Base-by-base conservation (phyloP, 768 basidiomycete species). In the Xerocomellus intermedius region DNA sequence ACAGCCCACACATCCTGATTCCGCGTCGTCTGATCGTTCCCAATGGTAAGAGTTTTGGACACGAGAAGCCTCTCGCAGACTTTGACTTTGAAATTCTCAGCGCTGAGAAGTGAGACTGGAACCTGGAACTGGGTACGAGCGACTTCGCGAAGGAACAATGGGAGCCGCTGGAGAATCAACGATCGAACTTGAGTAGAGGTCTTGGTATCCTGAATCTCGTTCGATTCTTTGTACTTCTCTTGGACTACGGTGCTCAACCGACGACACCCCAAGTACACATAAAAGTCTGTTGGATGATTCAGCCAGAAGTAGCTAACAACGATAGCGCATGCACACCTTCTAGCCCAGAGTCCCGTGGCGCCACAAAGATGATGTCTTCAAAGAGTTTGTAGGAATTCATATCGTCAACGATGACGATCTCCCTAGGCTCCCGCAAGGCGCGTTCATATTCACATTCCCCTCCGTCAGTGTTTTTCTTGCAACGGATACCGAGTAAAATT, bases 371-470 rank as follows among this genome's bases (percentile, higher is more conserved):
- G 2, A 78, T 76, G 37, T 85, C 83, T 12, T 84, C 84, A 65
- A 95, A 95, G 16, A 85, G 75, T 54, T 87, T 85, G 63, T 86
- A 82, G 8, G 85, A 73, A 46, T 88, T 86, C 2, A 84, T 84
- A 66, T 96, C 92, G 66, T 98, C 94, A 12, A 87, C 87, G 43
- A 96, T 80, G 30, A 90, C 81, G 12, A 93, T 84, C 60, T 88
- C 79, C 46, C 77, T 75, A 0, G 91, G 82, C 52, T 73, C 72
- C 56, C 83, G 79, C 38, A 96, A 26, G 26, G 26, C 26, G 5
- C 5, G 26, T 26, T 26, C 26, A 6, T 26, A 26, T 26, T 26
- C 26, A 26, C 26, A 26, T 26, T 26, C 26, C 26, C 26, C 26
- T 26, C 26, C 26, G 26, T 26, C 26, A 26, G 26, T 26, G 26